These are phyloP conservation scores for Rubia yunnanensis DNA, from an alignment of 257 asterid genomes.

Conservation along the genomic window DNA sequence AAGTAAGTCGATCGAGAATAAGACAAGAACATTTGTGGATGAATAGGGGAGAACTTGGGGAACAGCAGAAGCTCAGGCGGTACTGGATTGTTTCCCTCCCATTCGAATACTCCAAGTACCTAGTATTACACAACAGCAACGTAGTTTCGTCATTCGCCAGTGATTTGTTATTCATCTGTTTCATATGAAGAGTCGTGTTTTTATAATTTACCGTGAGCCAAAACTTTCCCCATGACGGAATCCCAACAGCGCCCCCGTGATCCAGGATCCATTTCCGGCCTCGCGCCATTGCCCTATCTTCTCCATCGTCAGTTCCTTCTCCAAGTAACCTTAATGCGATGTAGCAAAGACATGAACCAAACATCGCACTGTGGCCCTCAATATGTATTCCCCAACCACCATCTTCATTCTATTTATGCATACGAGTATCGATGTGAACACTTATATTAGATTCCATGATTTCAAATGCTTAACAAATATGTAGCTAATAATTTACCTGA, in stretches of 20 bases:
- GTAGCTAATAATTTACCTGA: slow-evolving; percentile 27
- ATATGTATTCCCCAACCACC: slow-evolving; percentile 50
- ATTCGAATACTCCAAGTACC: slow-evolving; percentile 45
- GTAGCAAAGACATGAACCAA: slow-evolving; percentile 33
- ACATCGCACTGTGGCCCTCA: slow-evolving; percentile 36
- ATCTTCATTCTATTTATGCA: slow-evolving; percentile 32
- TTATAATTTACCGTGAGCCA: slow-evolving; percentile 29
- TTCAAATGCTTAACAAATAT: too few species aligned
- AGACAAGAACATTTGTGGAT: slow-evolving; percentile 51
- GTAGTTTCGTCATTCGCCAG: too few species aligned
- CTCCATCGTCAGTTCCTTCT: slow-evolving; percentile 8
- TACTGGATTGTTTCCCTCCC: slow-evolving; percentile 49
- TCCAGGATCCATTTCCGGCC: slow-evolving; percentile 45
- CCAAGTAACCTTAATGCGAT: slow-evolving; percentile 28
- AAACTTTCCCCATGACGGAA: slow-evolving; percentile 49
- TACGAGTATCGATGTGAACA: too few species aligned
- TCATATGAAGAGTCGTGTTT: not conserved
- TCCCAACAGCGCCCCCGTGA: slow-evolving; percentile 41
- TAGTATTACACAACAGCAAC: not conserved
- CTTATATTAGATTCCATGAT: too few species aligned
- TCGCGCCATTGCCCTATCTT: slow-evolving; percentile 19
- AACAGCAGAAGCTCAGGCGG: slow-evolving; percentile 58
- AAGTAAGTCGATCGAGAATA: slow-evolving; percentile 46
- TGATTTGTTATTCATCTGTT: too few species aligned
- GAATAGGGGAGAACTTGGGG: slow-evolving; percentile 28